These are phyloP conservation scores for Hyaloperonospora brassicae DNA, from an alignment of 352 stramenopile species.

Conservation along the genomic window DNA sequence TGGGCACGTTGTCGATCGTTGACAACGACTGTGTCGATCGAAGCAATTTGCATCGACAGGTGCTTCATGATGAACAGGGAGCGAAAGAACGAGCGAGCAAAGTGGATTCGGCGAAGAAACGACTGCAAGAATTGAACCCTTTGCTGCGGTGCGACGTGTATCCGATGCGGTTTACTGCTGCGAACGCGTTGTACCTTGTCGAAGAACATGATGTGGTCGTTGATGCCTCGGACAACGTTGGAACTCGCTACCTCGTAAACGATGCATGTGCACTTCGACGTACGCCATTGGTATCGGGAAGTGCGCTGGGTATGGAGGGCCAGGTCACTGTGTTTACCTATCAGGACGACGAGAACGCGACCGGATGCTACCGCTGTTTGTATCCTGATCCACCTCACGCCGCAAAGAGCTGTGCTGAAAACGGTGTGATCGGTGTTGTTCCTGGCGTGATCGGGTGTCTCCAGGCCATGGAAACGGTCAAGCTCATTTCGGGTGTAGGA, in stretches of 20 bases:
- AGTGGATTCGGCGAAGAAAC: conserved; percentile 72
- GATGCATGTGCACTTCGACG: conserved; percentile 84
- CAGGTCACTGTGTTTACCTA: conserved; percentile 95
- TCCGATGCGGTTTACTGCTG: conserved; percentile 41
- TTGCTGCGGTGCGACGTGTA: conserved; percentile 52
- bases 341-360: conserved; percentile 22
- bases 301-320: conserved; percentile 92
- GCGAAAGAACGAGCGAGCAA: conserved; percentile 76
- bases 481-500: conserved; percentile 77
- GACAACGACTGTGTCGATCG: conserved; percentile 93
- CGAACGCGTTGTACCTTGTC: conserved; percentile 81
- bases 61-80: conserved; percentile 86
- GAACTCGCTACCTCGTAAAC: conserved; percentile 94
- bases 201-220: conserved; percentile 87
- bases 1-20: conserved; percentile 89
- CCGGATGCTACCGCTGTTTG: conserved; percentile 94
- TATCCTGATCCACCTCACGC: conserved; percentile 84
- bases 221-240: conserved; percentile 94
- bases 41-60: conserved; percentile 96
- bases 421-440: conserved; percentile 94
- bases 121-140: conserved; percentile 69
- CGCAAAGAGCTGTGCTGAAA: conserved; percentile 88
- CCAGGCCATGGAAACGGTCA: conserved; percentile 90
- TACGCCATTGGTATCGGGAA: conserved; percentile 91
- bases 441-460: conserved; percentile 91